Percentiles rank a stretch among this genome's conserved stretches.
phyloP scores from a whole-genome alignment of 768 basidiomycete species.

The Lentinula sp. region DNA sequence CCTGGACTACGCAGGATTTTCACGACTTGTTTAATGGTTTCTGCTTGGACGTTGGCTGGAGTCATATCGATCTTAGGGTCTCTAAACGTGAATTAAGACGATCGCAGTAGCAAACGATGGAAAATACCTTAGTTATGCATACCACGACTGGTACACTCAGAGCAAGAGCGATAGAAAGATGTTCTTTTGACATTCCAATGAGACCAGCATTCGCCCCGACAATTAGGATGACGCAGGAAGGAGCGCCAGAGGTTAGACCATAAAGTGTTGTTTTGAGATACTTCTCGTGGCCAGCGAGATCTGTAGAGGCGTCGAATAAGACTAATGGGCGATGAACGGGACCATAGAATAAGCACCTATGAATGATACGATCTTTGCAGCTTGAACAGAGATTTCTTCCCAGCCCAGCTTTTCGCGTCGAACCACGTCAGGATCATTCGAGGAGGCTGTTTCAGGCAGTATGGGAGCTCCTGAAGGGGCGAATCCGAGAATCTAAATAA shows the following conservation, averaged over 20 bases:
- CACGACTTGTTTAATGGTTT: slow-evolving; percentile 86
- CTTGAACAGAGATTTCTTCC: slow-evolving; percentile 89
- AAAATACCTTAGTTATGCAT: slow-evolving; percentile 82
- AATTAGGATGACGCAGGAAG: slow-evolving; percentile 88
- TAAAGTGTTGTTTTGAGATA: slow-evolving; percentile 92
- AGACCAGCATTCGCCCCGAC: slow-evolving; percentile 93
- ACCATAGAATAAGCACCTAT: slow-evolving; percentile 46
- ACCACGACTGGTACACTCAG: slow-evolving; percentile 90
- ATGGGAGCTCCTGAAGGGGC: slow-evolving; percentile 71
- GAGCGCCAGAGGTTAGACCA: slow-evolving; percentile 89
- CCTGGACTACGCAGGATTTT: slow-evolving; percentile 93
- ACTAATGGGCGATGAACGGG: background rate
- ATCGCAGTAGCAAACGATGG: background rate
- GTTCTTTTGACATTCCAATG: slow-evolving; percentile 93
- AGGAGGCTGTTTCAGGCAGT: slow-evolving; percentile 56
- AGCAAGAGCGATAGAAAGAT: slow-evolving; percentile 90
- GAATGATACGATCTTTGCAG: slow-evolving; percentile 92
- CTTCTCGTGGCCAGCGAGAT: slow-evolving; percentile 93
- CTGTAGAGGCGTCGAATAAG: slow-evolving; percentile 26
- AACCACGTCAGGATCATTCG: slow-evolving; percentile 54
- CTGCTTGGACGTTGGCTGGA: slow-evolving; percentile 82
- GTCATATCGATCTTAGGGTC: slow-evolving; percentile 87
- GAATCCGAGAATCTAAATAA: slow-evolving; percentile 78
- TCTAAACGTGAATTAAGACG: background rate
- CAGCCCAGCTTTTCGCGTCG: slow-evolving; percentile 87